A percentile compares a stretch with the other conserved stretches of the same genome.
Conservation (phyloP, 192 early-diverging fungal species). For the Thamnidium elegans region DNA sequence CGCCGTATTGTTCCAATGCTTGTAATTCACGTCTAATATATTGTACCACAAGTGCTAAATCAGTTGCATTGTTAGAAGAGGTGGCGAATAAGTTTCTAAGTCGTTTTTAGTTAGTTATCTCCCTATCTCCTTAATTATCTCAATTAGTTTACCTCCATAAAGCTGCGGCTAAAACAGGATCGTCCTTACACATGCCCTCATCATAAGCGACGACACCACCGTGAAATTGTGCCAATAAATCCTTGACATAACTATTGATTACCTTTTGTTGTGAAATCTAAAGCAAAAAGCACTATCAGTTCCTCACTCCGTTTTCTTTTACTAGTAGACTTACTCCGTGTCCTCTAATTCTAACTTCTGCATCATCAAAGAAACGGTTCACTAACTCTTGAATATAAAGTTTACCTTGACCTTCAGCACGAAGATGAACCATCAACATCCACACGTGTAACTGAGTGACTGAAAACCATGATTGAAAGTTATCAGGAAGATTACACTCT, state of each 20-base stretch:
- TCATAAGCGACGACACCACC: slow-evolving; percentile 90
- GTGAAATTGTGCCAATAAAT: slow-evolving; percentile 80
- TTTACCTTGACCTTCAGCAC: slow-evolving; percentile 68
- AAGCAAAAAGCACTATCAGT: neutral
- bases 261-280: slow-evolving; percentile 71
- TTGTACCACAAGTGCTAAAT: slow-evolving; percentile 38
- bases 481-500: slow-evolving; percentile 72
- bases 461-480: slow-evolving; percentile 94
- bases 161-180: slow-evolving; percentile 86
- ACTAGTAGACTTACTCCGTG: slow-evolving; percentile 63
- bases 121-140: no score
- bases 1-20: slow-evolving; percentile 30
- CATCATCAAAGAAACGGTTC: slow-evolving; percentile 83
- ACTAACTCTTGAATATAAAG: slow-evolving; percentile 86
- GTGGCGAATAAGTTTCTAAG: slow-evolving; percentile 41
- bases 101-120: no score
- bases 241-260: slow-evolving; percentile 70
- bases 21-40: slow-evolving; percentile 39
- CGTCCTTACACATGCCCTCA: slow-evolving; percentile 82
- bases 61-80: slow-evolving; percentile 33
- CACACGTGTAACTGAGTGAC: slow-evolving; percentile 90
- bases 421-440: slow-evolving; percentile 86
- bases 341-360: slow-evolving; percentile 77
- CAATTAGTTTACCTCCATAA: no score
- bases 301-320: no score